Evolutionary conservation across 352 stramenopile species (phyloP).

Genomic region (Phytophthora pisi): DNA sequence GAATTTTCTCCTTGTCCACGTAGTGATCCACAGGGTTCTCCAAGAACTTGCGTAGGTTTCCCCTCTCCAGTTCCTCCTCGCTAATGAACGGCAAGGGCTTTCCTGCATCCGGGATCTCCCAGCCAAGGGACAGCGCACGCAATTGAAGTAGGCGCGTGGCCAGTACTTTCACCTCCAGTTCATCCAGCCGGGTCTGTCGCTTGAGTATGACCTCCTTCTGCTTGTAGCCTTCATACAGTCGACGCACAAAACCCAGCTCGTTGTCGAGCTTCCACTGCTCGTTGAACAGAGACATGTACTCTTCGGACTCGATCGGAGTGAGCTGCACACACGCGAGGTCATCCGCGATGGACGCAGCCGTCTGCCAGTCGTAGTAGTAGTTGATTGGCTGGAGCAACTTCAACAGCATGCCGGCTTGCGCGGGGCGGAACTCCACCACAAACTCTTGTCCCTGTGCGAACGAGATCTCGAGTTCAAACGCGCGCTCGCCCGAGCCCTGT

Average conservation of each 20-base stretch:
- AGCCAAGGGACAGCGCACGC: slow-evolving; percentile 61
- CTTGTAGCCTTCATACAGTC: slow-evolving; percentile 45
- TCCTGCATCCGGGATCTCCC: slow-evolving; percentile 66
- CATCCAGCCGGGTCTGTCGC: slow-evolving; percentile 48
- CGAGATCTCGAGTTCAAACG: slow-evolving; percentile 60
- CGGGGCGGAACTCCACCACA: slow-evolving; percentile 63
- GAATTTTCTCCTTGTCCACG: slow-evolving; percentile 48
- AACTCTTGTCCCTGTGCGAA: slow-evolving; percentile 43
- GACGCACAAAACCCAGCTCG: slow-evolving; percentile 46
- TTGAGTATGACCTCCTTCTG: slow-evolving; percentile 49
- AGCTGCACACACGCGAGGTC: slow-evolving; percentile 71
- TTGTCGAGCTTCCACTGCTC: slow-evolving; percentile 67
- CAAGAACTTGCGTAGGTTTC: slow-evolving; percentile 72
- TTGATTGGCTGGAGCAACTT: slow-evolving; percentile 59
- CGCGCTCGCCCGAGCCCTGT: slow-evolving; percentile 38
- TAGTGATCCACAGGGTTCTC: slow-evolving; percentile 70
- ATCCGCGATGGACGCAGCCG: slow-evolving; percentile 58
- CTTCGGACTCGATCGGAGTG: slow-evolving; percentile 41
- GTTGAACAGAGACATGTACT: slow-evolving; percentile 67
- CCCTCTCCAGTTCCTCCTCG: slow-evolving; percentile 50
- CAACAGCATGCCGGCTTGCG: slow-evolving; percentile 66
- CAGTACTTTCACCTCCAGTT: slow-evolving; percentile 65
- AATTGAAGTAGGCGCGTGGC: slow-evolving; percentile 66
- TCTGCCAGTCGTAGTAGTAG: slow-evolving; percentile 77
- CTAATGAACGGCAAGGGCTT: slow-evolving; percentile 49